Evolutionary conservation across 1,284 basidiomycete genomes (phyloP).

Genomic region (Apiotrichum gracile): DNA sequence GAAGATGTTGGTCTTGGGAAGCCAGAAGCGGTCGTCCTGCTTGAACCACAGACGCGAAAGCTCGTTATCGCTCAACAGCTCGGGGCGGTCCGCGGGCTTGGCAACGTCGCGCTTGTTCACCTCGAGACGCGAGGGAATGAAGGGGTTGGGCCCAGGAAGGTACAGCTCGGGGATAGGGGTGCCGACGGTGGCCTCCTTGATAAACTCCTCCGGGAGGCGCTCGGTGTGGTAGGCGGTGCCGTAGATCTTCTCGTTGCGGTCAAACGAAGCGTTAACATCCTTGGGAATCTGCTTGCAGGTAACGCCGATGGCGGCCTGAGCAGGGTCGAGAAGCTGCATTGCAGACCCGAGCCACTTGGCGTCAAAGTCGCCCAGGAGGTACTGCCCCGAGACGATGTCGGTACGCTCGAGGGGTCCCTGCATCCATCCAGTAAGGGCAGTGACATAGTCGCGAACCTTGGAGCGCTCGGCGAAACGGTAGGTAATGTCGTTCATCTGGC

Average conservation of each 20-base stretch:
- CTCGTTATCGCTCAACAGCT: slow-evolving; percentile 65
- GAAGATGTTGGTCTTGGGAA: slow-evolving; percentile 65
- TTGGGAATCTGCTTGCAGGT: slow-evolving; percentile 55
- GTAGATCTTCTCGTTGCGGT: slow-evolving; percentile 72
- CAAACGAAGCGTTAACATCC: slow-evolving; percentile 57
- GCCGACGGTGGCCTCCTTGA: slow-evolving; percentile 60
- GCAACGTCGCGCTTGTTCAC: slow-evolving; percentile 65
- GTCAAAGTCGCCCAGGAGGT: slow-evolving; percentile 73
- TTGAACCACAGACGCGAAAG: slow-evolving; percentile 84
- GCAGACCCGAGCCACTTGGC: slow-evolving; percentile 46
- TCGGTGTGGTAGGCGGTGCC: slow-evolving; percentile 73
- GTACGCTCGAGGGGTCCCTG: slow-evolving; percentile 63
- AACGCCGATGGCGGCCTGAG: slow-evolving; percentile 49
- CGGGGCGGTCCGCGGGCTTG: slow-evolving; percentile 67
- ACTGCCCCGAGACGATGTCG: slow-evolving; percentile 67
- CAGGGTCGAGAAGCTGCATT: slow-evolving; percentile 61
- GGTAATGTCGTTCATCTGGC: slow-evolving; percentile 64
- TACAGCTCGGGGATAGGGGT: slow-evolving; percentile 59
- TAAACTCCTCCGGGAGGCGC: slow-evolving; percentile 60
- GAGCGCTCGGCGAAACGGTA: slow-evolving; percentile 88
- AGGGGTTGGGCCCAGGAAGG: slow-evolving; percentile 80
- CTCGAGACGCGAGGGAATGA: slow-evolving; percentile 80
- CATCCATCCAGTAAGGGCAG: slow-evolving; percentile 70
- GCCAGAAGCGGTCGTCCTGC: slow-evolving; percentile 92
- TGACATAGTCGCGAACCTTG: slow-evolving; percentile 72